phyloP scores from a whole-genome alignment of 805 yeast genomes.

The Zygoascus flipseniorum region DNA sequence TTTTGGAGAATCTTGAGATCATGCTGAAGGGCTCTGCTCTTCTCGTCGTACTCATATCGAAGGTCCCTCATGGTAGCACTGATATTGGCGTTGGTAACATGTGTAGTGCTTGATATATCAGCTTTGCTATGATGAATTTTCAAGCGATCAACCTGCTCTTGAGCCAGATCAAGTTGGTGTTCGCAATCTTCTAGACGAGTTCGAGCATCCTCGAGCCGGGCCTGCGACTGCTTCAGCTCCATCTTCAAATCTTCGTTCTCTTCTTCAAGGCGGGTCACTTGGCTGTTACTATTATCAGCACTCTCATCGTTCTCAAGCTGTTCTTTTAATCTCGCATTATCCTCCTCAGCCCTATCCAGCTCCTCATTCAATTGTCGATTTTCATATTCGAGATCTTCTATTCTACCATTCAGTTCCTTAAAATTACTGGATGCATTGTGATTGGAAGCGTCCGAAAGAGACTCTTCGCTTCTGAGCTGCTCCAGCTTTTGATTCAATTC shows the following conservation, averaged over 20 bases:
- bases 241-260: not conserved
- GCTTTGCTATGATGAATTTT: not conserved
- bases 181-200: not conserved
- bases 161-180: not conserved
- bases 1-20: not conserved
- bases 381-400: conserved; percentile 19
- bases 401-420: conserved; percentile 15
- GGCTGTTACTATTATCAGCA: not conserved
- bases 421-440: not conserved
- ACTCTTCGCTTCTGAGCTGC: conserved; percentile 17
- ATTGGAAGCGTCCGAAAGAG: conserved; percentile 4
- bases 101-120: not conserved
- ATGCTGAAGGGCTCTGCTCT: not conserved
- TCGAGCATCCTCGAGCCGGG: not conserved
- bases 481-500: not conserved
- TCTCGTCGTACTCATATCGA: not conserved
- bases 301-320: not conserved
- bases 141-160: not conserved
- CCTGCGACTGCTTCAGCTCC: not conserved
- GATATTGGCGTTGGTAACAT: not conserved
- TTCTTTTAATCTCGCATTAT: conserved; percentile 3
- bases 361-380: conserved; percentile 17
- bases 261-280: conserved; percentile 1
- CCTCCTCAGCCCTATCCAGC: conserved; percentile 19
- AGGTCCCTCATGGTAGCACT: not conserved